Evolutionary conservation across 805 yeast genomes (phyloP), one percentile per base, ranked within the genome.

Genomic region (Phaffomyces antillensis): DNA sequence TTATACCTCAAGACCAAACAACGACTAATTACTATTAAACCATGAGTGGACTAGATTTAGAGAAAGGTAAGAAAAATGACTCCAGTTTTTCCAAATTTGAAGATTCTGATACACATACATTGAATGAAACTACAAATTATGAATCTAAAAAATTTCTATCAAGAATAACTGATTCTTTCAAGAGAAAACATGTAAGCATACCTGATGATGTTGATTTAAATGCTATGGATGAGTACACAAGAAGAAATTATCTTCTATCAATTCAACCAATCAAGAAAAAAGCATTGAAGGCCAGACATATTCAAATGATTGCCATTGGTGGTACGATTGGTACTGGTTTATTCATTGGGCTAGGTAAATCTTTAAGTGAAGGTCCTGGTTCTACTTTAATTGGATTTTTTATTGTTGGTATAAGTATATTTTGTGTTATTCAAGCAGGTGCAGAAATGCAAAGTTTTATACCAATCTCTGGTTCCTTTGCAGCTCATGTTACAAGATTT

Each of bases 271-370:
- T 55, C 28, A 55, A 46, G 20, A 47, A 39, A 18, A 44, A 36
- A 32, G 65, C 73, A 10, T 63, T 79, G 56, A 77, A 77, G 55
- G 64, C 71, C 28, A 71, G 84, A 63, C 86, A 80, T 55, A 59
- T 81, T 52, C 80, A 80, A 51, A 77, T 81, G 75, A 73, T 82
- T 48, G 82, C 87, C 37, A 74, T 82, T 48, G 88, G 86, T 50
- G 86, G 86, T 58, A 73, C 82, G 42, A 75, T 82, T 47, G 88
- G 89, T 62, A 80, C 87, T 31, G 86, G 87, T 56, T 63, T 81
- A 46, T 80, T 82, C 52, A 75, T 81, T 46, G 86, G 85, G 37
- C 68, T 82, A 8, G 86, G 86, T 44, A 65, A 71, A 39, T 75
- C 84, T 0, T 63, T 83, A 41, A 61, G 61, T 15, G 64, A 68